Base-by-base conservation (phyloP, 2,329 filamentous ascomycete genomes). In the Fusarium proliferatum region DNA sequence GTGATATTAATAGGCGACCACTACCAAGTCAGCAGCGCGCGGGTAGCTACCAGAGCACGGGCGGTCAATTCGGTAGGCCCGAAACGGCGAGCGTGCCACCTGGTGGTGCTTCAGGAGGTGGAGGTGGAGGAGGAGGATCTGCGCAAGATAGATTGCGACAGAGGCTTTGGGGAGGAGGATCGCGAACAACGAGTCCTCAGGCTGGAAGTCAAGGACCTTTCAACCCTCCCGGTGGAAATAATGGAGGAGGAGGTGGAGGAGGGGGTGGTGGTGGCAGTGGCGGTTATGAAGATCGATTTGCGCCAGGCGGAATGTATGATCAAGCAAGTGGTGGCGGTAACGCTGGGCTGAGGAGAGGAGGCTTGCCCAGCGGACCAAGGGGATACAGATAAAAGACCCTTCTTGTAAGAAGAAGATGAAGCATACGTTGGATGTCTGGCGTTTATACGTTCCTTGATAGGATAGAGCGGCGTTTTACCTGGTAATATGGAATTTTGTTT, bases 61-160 rank as follows among this genome's bases (percentile, higher is more conserved):
- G 55, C 36, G 64, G 49, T n/a, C 52, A 60, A 28, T 58, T 64
- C 34, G 68, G 75, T 36, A 70, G 74, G 28, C 34, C 66, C 9
- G 76, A 77, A 43, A 74, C 71, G 6, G 67, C 76, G 45, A 82
- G 77, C 33, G 73, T 77, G 28, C 80, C 78, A 16, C 77, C 76
- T 64, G 77, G 79, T 72, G 79, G 80, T 77, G 72, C 78, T 77
- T 55, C 45, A 3, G 72, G 77, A 72, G 78, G 66, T 39, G 81
- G 79, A 53, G 84, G 86, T 42, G 81, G 79, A 52, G 84, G 86
- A 41, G 81, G 79, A 56, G 84, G 86, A 6, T 90, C 91, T 26
- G 94, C 94, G 57, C 94, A 97, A 83, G 94, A 97, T 77, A 87
- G 94, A 75, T 85, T 98, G 76, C 94, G 94, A 79, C 94, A 95